Percentiles rank a stretch among this genome's conserved stretches.
Evolutionary conservation across 768 basidiomycete genomes (phyloP).

Genomic region (Suillus bovinus): DNA sequence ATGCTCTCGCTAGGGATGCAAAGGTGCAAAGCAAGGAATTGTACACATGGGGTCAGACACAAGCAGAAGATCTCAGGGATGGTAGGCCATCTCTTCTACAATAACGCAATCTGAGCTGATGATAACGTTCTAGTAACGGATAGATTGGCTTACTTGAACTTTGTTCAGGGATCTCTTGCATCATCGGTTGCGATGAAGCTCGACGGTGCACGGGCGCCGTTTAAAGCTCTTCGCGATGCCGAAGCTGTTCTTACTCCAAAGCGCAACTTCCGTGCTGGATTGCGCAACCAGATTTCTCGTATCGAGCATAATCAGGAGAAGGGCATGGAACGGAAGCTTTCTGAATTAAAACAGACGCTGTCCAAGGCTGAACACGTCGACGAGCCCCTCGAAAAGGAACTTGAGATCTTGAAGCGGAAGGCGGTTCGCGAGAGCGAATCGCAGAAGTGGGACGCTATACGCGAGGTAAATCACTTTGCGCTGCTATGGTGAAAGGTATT

Average conservation of each 20-base stretch:
- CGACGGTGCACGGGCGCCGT: slow-evolving; percentile 59
- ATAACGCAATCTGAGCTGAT: slow-evolving; percentile 6
- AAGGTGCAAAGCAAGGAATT: slow-evolving; percentile 82
- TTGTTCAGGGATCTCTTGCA: slow-evolving; percentile 69
- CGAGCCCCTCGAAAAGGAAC: slow-evolving; percentile 63
- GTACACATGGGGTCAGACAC: slow-evolving; percentile 80
- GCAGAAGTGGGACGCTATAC: slow-evolving; percentile 77
- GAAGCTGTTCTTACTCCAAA: slow-evolving; percentile 63
- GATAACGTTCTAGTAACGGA: slow-evolving; percentile 59
- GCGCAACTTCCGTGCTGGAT: slow-evolving; percentile 55
- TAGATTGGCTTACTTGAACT: slow-evolving; percentile 80
- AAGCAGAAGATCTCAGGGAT: slow-evolving; percentile 74
- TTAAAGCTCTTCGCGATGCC: slow-evolving; percentile 74
- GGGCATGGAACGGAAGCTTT: slow-evolving; percentile 64
- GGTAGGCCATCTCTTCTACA: slow-evolving; percentile 41
- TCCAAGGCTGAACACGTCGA: slow-evolving; percentile 65
- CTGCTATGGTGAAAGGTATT: background rate
- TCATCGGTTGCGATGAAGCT: slow-evolving; percentile 60
- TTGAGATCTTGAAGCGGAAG: slow-evolving; percentile 73
- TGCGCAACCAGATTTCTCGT: slow-evolving; percentile 61
- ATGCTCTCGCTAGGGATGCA: slow-evolving; percentile 61
- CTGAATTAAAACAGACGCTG: slow-evolving; percentile 71
- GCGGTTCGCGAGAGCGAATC: slow-evolving; percentile 74
- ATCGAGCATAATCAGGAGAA: slow-evolving; percentile 68
- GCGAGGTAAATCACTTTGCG: slow-evolving; percentile 53